Base-by-base conservation (phyloP, 805 yeast genomes). In the Ogataea paraovalis region DNA sequence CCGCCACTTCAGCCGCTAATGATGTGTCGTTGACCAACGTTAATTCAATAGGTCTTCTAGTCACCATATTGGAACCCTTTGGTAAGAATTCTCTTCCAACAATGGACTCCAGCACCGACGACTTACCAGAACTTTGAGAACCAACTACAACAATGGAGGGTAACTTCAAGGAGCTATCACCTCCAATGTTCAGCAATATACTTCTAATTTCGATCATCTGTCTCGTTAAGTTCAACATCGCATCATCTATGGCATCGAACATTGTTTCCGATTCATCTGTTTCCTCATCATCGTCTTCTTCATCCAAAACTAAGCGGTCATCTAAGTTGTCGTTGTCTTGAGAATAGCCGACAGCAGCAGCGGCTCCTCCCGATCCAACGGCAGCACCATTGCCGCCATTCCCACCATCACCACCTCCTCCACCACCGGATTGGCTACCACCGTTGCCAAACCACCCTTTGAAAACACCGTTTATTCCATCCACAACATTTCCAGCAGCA, bases 61-160 rank as follows among this genome's bases (percentile, higher is more conserved):
- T 94, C 30, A 95, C 99, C 99, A 94, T 95, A 63, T 95, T 94
- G 38, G 88, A 80, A 28, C 99, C 99, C 66, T 94, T 94, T 32
- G 99, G 99, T 48, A 94, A 71, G 57, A 94, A 94, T 64, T 94
- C 97, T 57, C 87, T 96, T n/a, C 99, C 99, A 4, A 94, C 99
- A 48, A 94, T 87, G 6, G 97, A 80, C 65, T 94, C 99, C 42
- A 94, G 74, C 1, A 94, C 99, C 1, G 98, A 92, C 0, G 97
- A 89, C 66, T 94, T 94, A 40, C 99, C 99, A 39, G 96, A 87
- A 7, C 96, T 87, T 70, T 94, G 99, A 1, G 98, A 92, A 0
- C 99, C 99, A 52, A 94, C 80, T 2, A 94, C 99, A 27, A 94
- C 98, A 58, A 94, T 94, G 0, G 97, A 86, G 2, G 99, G 99